These are phyloP conservation scores for Geoglossum cookeanum DNA, from an alignment of 2,329 filamentous ascomycete genomes.

Conservation along the genomic window DNA sequence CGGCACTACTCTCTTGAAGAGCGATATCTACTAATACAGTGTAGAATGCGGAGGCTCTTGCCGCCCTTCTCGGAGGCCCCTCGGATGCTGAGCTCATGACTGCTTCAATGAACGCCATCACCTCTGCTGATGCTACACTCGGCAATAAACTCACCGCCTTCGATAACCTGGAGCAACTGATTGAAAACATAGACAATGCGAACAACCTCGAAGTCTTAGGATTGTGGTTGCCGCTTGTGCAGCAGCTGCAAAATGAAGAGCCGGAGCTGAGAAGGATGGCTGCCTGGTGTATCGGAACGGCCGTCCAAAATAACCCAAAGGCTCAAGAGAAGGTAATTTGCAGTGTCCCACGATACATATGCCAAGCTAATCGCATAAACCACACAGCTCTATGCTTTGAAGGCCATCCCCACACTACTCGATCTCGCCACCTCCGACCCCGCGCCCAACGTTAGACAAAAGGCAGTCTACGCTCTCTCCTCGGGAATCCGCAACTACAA, in stretches of 20 bases:
- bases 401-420: conserved; percentile 52
- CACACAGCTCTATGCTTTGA: conserved; percentile 32
- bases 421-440: conserved; percentile 41
- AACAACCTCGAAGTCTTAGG: conserved; percentile 70
- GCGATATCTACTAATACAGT: conserved; percentile 18
- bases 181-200: conserved; percentile 88
- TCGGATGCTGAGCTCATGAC: conserved; percentile 88
- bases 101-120: conserved; percentile 60
- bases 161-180: conserved; percentile 86
- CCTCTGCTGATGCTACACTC: conserved; percentile 41
- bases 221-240: conserved; percentile 66
- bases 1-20: neutral
- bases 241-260: conserved; percentile 47
- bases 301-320: conserved; percentile 86
- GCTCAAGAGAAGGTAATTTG: conserved; percentile 50
- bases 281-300: conserved; percentile 86
- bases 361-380: conserved; percentile 6
- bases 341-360: conserved; percentile 17
- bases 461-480: conserved; percentile 78
- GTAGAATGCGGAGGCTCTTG: conserved; percentile 52
- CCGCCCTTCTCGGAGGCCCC: conserved; percentile 60
- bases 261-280: conserved; percentile 62
- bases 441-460: conserved; percentile 50
- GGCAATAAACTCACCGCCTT: conserved; percentile 69
- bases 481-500: conserved; percentile 79